Evolutionary conservation across 306 rosid species (phyloP).

Genomic region (Quercus engelmannii): DNA sequence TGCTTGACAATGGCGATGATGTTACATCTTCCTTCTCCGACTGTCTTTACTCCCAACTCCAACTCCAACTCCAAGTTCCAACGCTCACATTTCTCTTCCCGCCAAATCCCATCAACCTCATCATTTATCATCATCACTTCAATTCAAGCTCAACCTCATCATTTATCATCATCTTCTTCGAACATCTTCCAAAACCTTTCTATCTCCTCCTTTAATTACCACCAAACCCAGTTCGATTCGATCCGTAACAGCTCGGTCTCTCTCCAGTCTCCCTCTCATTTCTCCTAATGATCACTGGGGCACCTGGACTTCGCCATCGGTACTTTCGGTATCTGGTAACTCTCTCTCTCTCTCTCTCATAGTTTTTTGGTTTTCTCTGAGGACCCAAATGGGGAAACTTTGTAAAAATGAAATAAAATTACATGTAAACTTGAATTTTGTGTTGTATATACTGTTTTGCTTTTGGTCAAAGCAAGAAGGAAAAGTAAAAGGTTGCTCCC

Average conservation of each 20-base stretch:
- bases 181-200: not conserved
- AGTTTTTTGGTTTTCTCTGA: not conserved
- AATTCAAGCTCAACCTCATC: not conserved
- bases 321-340: constrained; percentile 69
- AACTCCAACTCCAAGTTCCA: not conserved
- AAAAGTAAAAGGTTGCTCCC: not conserved
- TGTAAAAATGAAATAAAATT: not conserved
- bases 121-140: not conserved
- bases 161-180: not conserved
- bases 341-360: not conserved
- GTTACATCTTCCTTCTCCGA: not conserved
- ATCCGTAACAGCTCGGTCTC: constrained; percentile 25
- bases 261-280: constrained; percentile 46
- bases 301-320: constrained; percentile 65
- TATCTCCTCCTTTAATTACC: not conserved
- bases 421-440: not conserved
- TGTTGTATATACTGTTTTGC: not conserved
- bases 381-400: not conserved
- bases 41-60: not conserved
- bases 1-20: no score
- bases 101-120: constrained; percentile 10
- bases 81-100: constrained; percentile 10
- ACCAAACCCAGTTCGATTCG: not conserved
- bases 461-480: not conserved
- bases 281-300: constrained; percentile 73